Evolutionary conservation across 2,329 filamentous ascomycete species (phyloP), one percentile per base, ranked within the genome.

Genomic region (Aspergillus sp.): DNA sequence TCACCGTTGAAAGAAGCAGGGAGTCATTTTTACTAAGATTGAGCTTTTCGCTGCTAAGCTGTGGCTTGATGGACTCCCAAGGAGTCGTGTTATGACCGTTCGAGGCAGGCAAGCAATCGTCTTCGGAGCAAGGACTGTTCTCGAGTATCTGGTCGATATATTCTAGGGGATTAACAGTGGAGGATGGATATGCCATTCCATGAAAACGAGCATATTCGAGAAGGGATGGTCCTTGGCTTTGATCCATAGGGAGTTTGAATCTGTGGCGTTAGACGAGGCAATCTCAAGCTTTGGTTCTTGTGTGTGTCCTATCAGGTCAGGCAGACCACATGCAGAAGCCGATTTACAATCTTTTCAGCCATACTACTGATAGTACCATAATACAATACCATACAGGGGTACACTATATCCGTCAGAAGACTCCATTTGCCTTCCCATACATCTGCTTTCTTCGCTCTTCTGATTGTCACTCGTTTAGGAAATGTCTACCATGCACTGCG

Each of bases 161-260:
- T 19, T 49, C 23, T 37, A 57, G 33, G 2, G 64, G 62, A 41
- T 65, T 47, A 1, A 65, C 53, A 4, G 55, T 55, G 3, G 58
- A 59, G 55, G 69, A 70, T 48, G 73, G 60, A 44, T 49, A 59
- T 27, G 67, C 70, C 19, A 77, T 62, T 3, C 67, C 67, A 49
- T 76, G 60, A 43, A 67, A 70, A 20, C 74, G 68, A 17, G 75
- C 74, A 52, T 77, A 79, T 15, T 75, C 69, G 6, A 77, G 59
- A 5, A 72, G 54, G 17, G 67, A 67, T 13, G 62, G 62, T n/a
- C 70, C 66, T 19, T 56, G 55, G 12, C 5, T 12, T 12, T 30
- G 25, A 30, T 30, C 25, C 25, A 30, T 30, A 30, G 25, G 9
- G 25, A 30, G 9, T 30, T 30, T 12, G 17, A 30, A 30, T 9